A percentile compares a stretch with the other conserved stretches of the same genome.
Conservation (phyloP, 768 basidiomycete species). For the Collybiopsis luxurians region DNA sequence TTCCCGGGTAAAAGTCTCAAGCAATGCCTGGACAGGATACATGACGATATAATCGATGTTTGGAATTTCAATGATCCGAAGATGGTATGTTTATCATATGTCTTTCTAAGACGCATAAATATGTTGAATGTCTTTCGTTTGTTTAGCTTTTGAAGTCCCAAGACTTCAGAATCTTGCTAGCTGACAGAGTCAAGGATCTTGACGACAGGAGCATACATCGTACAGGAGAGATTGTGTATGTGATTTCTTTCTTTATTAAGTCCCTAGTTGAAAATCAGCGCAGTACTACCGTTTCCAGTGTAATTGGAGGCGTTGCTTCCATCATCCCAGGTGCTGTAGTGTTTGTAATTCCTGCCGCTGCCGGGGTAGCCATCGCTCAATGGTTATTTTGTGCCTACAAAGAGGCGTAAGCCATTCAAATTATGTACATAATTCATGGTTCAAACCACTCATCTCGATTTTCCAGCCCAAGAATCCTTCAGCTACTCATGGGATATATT, state of each 20-base stretch:
- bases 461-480: background rate
- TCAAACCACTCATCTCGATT: background rate
- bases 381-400: background rate
- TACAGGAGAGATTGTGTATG: background rate
- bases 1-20: constrained; percentile 14
- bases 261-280: background rate
- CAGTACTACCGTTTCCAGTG: background rate
- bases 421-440: too few relatives aligned
- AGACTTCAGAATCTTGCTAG: background rate
- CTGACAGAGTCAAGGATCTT: background rate
- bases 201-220: background rate
- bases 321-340: background rate
- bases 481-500: background rate
- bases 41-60: constrained; percentile 18
- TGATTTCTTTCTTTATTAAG: background rate
- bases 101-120: too few relatives aligned
- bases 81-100: constrained; percentile 8
- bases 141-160: background rate
- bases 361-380: background rate
- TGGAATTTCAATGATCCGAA: constrained; percentile 25
- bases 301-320: background rate
- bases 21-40: constrained; percentile 11
- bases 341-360: background rate
- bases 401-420: background rate
- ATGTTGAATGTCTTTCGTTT: background rate